Evolutionary conservation across 192 early-diverging fungal genomes (phyloP), one percentile per base, ranked within the genome.

Genomic region (Coemansia guatemalensis): DNA sequence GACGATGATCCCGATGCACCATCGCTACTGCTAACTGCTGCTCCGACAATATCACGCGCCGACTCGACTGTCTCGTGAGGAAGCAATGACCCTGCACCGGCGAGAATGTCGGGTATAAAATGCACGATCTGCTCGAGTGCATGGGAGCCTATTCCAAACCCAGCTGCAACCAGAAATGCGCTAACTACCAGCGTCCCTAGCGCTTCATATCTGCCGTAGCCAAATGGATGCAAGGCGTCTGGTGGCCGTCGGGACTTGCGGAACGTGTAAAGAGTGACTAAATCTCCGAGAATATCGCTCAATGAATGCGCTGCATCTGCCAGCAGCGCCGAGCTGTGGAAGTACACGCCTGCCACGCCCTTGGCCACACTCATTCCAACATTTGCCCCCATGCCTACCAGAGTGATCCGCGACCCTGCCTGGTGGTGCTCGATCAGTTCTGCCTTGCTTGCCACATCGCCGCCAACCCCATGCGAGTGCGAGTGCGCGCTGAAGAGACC

Each of bases 251-350:
- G 73, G 29, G 92, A 90, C 66, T 83, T 85, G 48, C 83, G 81
- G 62, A 88, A 92, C 18, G 90, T 85, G 59, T 88, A 92, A n/a
- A 94, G 64, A 20, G 92, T 92, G 4, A 92, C 91, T 55, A 90
- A 72, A 63, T 94, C 92, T 59, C 87, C 85, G 27, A 89, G 27
- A 8, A 89, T 68, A 64, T 89, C 88, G 87, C 87, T 89, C 44
- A 93, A 58, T 27, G 90, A 92, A 75, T 94, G 92, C 3, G 84
- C 84, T 1, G 90, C 92, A 53, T 94, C 92, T 0, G 92, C 92
- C 22, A 94, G 44, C 48, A 94, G 72, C 5, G 90, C 86, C 11
- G 90, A 88, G 21, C 88, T 90, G 77, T 91, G 89, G 78, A 87
- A 83, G 12, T 79, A 82, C 78, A 83, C 74, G 6, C 88, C 88